Evolutionary conservation across 2,329 filamentous ascomycete species (phyloP).

Genomic region (Fusarium acutatum): DNA sequence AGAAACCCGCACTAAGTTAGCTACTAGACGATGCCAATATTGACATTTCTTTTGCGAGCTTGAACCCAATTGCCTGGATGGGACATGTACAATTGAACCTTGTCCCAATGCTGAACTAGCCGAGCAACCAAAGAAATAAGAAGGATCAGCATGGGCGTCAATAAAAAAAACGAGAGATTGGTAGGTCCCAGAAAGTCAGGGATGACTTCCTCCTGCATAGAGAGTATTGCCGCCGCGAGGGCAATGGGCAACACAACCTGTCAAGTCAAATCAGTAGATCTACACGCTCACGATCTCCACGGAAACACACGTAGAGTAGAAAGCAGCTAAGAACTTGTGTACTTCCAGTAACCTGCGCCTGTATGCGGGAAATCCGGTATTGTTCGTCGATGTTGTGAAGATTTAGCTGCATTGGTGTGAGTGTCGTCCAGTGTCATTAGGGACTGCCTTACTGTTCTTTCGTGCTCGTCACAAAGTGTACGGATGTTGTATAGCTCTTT

Average conservation of each 20-base stretch:
- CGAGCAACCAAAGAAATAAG: background rate
- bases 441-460: background rate
- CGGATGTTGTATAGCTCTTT: background rate
- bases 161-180: background rate
- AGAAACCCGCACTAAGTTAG: accelerated
- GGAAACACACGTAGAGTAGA: background rate
- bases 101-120: background rate
- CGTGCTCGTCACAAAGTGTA: background rate
- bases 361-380: background rate
- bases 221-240: conserved; percentile 4
- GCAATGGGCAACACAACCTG: background rate
- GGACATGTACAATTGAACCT: background rate
- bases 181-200: background rate
- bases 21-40: background rate
- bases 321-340: background rate
- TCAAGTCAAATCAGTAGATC: background rate
- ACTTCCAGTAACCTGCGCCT: background rate
- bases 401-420: background rate
- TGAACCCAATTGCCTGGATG: background rate
- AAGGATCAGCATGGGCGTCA: background rate
- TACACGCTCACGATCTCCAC: accelerated
- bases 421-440: background rate
- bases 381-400: background rate
- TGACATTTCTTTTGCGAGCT: background rate
- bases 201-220: conserved; percentile 21